A percentile compares a stretch with the other conserved stretches of the same genome.
Evolutionary conservation across 2,329 filamentous ascomycete genomes (phyloP).

Genomic region (Aspergillus fijiensis): DNA sequence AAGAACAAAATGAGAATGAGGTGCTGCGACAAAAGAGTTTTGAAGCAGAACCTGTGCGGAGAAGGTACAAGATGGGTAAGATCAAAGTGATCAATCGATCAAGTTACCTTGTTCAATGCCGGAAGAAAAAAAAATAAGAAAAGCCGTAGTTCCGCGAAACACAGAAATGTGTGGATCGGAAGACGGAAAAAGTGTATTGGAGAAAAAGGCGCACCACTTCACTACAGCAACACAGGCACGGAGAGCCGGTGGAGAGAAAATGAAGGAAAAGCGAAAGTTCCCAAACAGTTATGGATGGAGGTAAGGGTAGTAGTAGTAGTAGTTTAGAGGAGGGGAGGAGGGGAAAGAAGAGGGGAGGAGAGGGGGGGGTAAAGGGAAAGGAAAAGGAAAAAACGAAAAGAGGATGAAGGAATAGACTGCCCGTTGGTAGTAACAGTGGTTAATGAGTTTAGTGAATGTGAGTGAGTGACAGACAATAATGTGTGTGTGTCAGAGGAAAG

Average conservation of each 20-base stretch:
- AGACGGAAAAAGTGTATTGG: conserved; percentile 22
- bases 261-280: conserved; percentile 20
- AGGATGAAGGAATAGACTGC: conserved; percentile 8
- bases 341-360: conserved; percentile 25
- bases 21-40: conserved; percentile 19
- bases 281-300: conserved; percentile 18
- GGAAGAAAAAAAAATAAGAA: conserved; percentile 17
- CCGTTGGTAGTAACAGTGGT: not conserved
- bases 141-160: conserved; percentile 15
- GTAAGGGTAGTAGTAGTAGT: not conserved
- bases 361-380: conserved; percentile 16
- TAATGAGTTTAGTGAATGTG: not conserved
- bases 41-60: conserved; percentile 22
- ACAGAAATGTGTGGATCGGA: conserved; percentile 19
- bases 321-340: conserved; percentile 18
- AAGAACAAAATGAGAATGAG: conserved; percentile 8
- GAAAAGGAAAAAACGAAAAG: conserved; percentile 16
- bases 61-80: conserved; percentile 14
- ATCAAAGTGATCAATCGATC: conserved; percentile 21
- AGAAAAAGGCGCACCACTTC: conserved; percentile 21
- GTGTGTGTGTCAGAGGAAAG: conserved; percentile 16
- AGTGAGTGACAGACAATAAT: not conserved
- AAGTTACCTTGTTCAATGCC: conserved; percentile 20
- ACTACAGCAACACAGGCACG: conserved; percentile 24
- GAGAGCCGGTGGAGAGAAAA: conserved; percentile 19